phyloP scores from a whole-genome alignment of 768 basidiomycete species.

The Podaxis sp. region DNA sequence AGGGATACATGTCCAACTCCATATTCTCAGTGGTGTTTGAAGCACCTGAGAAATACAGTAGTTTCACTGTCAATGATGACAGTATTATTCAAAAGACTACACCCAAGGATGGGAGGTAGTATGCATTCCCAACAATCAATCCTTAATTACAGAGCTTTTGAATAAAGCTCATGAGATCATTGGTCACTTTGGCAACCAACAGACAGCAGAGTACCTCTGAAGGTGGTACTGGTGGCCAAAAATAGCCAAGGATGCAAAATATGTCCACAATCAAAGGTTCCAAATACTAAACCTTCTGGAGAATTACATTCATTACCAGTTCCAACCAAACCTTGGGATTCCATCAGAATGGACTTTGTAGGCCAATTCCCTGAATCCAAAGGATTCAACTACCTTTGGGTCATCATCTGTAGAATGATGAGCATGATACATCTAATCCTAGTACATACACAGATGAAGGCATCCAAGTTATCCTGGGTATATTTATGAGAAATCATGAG shows the following conservation, averaged over 20 bases:
- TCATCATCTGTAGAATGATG: conserved; percentile 29
- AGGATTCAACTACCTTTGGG: conserved; percentile 29
- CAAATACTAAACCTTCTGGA: conserved; percentile 23
- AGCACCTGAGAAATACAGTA: conserved; percentile 8
- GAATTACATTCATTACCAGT: conserved; percentile 30
- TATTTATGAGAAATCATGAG: conserved; percentile 27
- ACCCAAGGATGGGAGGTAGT: conserved; percentile 12
- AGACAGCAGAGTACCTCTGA: conserved; percentile 29
- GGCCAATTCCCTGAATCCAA: conserved; percentile 31
- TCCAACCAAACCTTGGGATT: conserved; percentile 32
- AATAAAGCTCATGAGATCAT: conserved; percentile 28
- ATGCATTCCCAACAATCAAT: conserved; percentile 21
- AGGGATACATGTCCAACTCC: conserved; percentile 1
- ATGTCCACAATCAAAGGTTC: conserved; percentile 25
- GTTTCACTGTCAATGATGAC: too few species aligned
- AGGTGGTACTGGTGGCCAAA: conserved; percentile 35
- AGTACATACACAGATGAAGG: conserved; percentile 22
- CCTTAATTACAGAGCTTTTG: conserved; percentile 17
- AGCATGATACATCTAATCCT: conserved; percentile 35
- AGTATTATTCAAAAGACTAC: too few species aligned
- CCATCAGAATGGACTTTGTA: conserved; percentile 41
- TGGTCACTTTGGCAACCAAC: conserved; percentile 30
- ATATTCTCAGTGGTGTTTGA: conserved; percentile 10
- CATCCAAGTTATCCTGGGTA: conserved; percentile 29
- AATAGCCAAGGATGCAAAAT: conserved; percentile 20